These are phyloP conservation scores for Diplodia mutila DNA, from an alignment of 2,329 filamentous ascomycete genomes.

Conservation along the genomic window DNA sequence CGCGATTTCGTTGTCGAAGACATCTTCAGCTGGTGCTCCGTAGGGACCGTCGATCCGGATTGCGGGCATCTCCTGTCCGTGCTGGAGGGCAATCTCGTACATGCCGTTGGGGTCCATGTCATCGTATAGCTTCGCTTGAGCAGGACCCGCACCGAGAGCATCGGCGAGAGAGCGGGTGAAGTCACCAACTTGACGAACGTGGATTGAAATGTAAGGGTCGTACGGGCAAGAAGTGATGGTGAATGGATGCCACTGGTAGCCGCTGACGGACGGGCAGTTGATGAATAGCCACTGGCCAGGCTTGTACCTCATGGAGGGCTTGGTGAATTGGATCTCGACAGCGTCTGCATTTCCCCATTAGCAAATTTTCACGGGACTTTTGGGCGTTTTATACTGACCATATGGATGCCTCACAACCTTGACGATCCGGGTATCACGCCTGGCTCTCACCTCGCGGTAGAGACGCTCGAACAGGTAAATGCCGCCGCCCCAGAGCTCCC, in stretches of 20 bases:
- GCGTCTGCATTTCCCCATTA: constrained; percentile 63
- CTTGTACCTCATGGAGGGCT: constrained; percentile 97
- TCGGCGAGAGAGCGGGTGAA: constrained; percentile 94
- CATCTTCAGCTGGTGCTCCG: constrained; percentile 94
- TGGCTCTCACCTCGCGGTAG: constrained; percentile 85
- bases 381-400: constrained; percentile 57
- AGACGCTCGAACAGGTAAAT: constrained; percentile 87
- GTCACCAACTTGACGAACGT: constrained; percentile 95
- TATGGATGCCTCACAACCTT: constrained; percentile 96
- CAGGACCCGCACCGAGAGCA: constrained; percentile 85
- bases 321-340: constrained; percentile 95
- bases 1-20: constrained; percentile 90
- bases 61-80: constrained; percentile 87
- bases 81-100: constrained; percentile 95
- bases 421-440: constrained; percentile 84
- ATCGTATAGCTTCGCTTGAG: constrained; percentile 88
- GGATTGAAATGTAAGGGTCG: constrained; percentile 91
- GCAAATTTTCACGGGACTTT: constrained; percentile 5
- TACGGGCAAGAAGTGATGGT: constrained; percentile 98
- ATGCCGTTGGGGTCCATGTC: constrained; percentile 90
- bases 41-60: constrained; percentile 95
- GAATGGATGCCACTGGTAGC: constrained; percentile 93
- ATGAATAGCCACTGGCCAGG: constrained; percentile 98
- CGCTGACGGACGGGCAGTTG: constrained; percentile 85
- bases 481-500: constrained; percentile 85